Percentiles rank a stretch among this genome's conserved stretches.
Conservation (phyloP, 768 basidiomycete species). For the Auricularia sp. region DNA sequence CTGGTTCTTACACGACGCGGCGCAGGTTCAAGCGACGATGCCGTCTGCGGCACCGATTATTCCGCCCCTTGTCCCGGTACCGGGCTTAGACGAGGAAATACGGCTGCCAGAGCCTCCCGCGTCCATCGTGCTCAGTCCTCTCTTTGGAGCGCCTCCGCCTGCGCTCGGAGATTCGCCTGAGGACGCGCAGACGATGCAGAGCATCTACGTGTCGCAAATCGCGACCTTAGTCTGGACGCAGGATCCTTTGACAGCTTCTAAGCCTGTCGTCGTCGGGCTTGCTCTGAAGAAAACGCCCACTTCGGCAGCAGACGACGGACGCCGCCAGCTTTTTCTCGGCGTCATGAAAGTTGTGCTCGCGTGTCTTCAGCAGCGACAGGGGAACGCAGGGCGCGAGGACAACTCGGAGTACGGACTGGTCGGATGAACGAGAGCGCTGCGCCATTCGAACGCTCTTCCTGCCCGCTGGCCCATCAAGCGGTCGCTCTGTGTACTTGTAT, state of each 20-base stretch:
- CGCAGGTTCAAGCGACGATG: conserved; percentile 71
- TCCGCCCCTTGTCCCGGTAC: conserved; percentile 25
- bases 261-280: conserved; percentile 64
- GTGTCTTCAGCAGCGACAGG: background rate
- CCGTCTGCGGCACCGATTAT: conserved; percentile 52
- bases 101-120: conserved; percentile 53
- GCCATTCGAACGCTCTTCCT: too few relatives aligned
- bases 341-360: background rate
- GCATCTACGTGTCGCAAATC: conserved; percentile 77
- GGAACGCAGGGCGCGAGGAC: too few relatives aligned
- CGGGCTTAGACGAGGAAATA: background rate
- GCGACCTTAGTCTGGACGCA: conserved; percentile 74
- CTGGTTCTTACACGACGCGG: background rate
- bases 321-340: background rate
- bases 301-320: conserved; percentile 15
- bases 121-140: conserved; percentile 62
- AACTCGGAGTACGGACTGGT: too few relatives aligned
- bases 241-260: conserved; percentile 25
- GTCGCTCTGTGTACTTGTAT: too few relatives aligned
- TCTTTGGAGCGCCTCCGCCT: conserved; percentile 47
- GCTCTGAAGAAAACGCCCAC: conserved; percentile 35
- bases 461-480: too few relatives aligned
- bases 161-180: conserved; percentile 43
- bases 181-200: conserved; percentile 60
- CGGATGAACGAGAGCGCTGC: too few relatives aligned